Evolutionary conservation across 345 rosid species (phyloP).

Genomic region (Lepidium aucheri): DNA sequence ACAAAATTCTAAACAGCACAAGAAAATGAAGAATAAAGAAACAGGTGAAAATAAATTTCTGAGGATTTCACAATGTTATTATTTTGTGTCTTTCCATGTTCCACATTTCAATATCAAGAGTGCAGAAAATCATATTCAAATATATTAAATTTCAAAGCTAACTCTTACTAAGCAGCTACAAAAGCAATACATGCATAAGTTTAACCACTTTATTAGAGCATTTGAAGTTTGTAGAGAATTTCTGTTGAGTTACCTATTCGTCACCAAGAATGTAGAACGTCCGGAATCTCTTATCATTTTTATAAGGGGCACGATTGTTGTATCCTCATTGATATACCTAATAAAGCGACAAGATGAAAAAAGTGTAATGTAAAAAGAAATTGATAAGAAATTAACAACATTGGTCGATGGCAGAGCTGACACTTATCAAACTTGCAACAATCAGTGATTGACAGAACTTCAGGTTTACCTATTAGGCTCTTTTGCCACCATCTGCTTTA

Average conservation of each 20-base stretch:
- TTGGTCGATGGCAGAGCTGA: background rate
- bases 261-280: constrained; percentile 92
- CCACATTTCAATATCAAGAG: background rate
- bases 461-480: constrained; percentile 54
- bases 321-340: constrained; percentile 87
- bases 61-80: background rate
- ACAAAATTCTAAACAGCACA: background rate
- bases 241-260: constrained; percentile 56
- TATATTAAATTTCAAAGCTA: background rate
- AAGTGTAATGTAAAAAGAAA: background rate
- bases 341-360: background rate
- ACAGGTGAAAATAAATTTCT: background rate
- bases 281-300: constrained; percentile 90
- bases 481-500: constrained; percentile 93
- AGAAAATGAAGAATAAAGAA: background rate
- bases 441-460: background rate
- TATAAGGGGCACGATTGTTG: constrained; percentile 67
- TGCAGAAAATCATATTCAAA: background rate
- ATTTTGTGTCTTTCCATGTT: background rate
- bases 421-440: background rate
- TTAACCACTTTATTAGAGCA: background rate
- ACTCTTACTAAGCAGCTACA: background rate
- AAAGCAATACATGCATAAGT: background rate
- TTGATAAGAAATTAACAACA: background rate
- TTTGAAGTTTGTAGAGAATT: background rate